A percentile compares a stretch with the other conserved stretches of the same genome.
Evolutionary conservation across 495 filamentous ascomycete genomes (phyloP).

Genomic region (Neurospora pannonica): DNA sequence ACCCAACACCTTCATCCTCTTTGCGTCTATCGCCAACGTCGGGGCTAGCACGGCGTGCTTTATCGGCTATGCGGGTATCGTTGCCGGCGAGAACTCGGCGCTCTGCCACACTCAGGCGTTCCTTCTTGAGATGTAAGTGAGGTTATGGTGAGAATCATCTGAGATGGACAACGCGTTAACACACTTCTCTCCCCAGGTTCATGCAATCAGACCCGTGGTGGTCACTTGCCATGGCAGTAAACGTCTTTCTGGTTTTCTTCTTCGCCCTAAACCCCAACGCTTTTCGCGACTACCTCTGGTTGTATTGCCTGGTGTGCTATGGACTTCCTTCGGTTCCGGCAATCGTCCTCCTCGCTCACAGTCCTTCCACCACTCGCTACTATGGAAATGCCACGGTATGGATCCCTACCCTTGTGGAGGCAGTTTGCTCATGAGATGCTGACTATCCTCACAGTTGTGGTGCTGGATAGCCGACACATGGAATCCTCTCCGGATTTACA

Average conservation of each 20-base stretch:
- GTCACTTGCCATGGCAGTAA: conserved; percentile 72
- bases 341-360: conserved; percentile 44
- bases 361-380: background rate
- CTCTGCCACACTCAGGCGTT: conserved; percentile 73
- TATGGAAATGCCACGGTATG: conserved; percentile 64
- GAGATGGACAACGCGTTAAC: background rate
- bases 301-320: conserved; percentile 64
- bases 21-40: conserved; percentile 74
- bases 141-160: background rate
- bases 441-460: conserved; percentile 48
- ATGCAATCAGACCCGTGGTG: conserved; percentile 51
- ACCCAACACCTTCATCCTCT: conserved; percentile 76
- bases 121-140: conserved; percentile 49
- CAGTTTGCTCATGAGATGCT: background rate
- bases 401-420: background rate
- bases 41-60: conserved; percentile 67
- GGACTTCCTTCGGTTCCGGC: conserved; percentile 65
- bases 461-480: conserved; percentile 69
- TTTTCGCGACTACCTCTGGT: conserved; percentile 57
- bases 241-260: conserved; percentile 81
- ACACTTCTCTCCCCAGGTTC: conserved; percentile 27
- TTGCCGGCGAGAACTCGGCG: conserved; percentile 39
- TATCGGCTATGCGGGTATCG: conserved; percentile 48
- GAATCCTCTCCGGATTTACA: conserved; percentile 63
- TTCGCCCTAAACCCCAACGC: conserved; percentile 54